Evolutionary conservation across 2,329 filamentous ascomycete genomes (phyloP), one percentile per base, ranked within the genome.

Genomic region (Venturia aucupariae): DNA sequence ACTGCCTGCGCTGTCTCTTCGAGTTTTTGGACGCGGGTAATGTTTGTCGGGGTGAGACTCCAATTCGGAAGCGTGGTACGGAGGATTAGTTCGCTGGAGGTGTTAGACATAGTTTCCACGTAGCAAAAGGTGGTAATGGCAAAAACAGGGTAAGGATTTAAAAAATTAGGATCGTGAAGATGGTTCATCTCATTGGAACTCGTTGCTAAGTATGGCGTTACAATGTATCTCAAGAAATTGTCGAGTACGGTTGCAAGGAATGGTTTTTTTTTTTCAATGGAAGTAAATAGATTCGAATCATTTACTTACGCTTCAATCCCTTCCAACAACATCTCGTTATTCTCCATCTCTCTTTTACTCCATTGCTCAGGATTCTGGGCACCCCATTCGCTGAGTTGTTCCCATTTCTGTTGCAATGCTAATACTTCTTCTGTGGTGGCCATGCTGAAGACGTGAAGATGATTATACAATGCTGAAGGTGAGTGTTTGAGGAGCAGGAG

Each of bases 341-440:
- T 38, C 30, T 8, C 27, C 30, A 57, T 4, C 24, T 57, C 51
- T 6, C 15, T 57, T 10, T 19, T 4, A 6, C 27, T 22, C 51
- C 51, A 57, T n/a, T 57, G 27, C 3, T 57, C 51, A 3, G 51
- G 51, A 35, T 57, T 57, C 30, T 35, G 27, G 4, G 51, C 51
- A 13, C 51, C 51, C 51, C 51, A 57, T 57, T 57, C 51, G 24
- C 51, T 57, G 7, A 57, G 19, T 35, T 35, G 51, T 35, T 57
- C 51, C 51, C 51, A 57, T 57, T 57, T 57, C 7, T 35, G 30
- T 57, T 57, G 51, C 27, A 32, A 57, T 19, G 51, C 30, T 19
- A 30, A 17, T 32, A 35, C 7, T 8, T 57, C 30, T 3, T 57
- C 13, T 13, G 4, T 35, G n/a, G 51, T n/a, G 7, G 51, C 35